phyloP scores from a whole-genome alignment of 1,284 basidiomycete genomes.

The Boletus smithii region DNA sequence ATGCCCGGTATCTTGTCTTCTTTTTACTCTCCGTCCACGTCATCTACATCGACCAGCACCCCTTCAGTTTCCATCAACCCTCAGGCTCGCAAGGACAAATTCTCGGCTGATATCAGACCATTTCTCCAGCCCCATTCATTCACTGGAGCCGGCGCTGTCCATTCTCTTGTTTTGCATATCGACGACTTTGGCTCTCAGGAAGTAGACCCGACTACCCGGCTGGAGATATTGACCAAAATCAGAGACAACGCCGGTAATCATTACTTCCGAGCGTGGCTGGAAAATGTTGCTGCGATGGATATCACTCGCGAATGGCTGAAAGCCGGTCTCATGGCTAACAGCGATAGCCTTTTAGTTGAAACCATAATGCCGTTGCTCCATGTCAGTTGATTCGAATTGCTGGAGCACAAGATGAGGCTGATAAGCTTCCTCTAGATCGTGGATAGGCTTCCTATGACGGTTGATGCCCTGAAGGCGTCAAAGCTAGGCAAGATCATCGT shows the following conservation, averaged over 20 bases:
- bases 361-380: slow-evolving; percentile 80
- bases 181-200: slow-evolving; percentile 57
- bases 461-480: slow-evolving; percentile 62
- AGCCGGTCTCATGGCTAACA: slow-evolving; percentile 53
- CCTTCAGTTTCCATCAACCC: slow-evolving; percentile 25
- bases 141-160: slow-evolving; percentile 66
- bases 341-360: slow-evolving; percentile 56
- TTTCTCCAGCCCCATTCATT: slow-evolving; percentile 54
- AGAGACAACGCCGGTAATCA: slow-evolving; percentile 78
- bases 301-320: slow-evolving; percentile 77
- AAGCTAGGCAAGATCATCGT: slow-evolving; percentile 76
- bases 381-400: slow-evolving; percentile 46
- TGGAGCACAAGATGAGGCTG: slow-evolving; percentile 16
- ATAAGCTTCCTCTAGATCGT: slow-evolving; percentile 54
- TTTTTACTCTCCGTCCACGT: slow-evolving; percentile 31
- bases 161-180: slow-evolving; percentile 51
- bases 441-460: slow-evolving; percentile 71
- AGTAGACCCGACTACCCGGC: slow-evolving; percentile 56
- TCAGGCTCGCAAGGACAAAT: slow-evolving; percentile 47
- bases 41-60: slow-evolving; percentile 28
- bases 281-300: slow-evolving; percentile 67
- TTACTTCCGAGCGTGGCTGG: slow-evolving; percentile 79
- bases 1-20: slow-evolving; percentile 41
- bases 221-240: slow-evolving; percentile 72
- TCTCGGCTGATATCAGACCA: slow-evolving; percentile 49